phyloP scores from a whole-genome alignment of 1,284 basidiomycete species.

The Trametes hirsuta region DNA sequence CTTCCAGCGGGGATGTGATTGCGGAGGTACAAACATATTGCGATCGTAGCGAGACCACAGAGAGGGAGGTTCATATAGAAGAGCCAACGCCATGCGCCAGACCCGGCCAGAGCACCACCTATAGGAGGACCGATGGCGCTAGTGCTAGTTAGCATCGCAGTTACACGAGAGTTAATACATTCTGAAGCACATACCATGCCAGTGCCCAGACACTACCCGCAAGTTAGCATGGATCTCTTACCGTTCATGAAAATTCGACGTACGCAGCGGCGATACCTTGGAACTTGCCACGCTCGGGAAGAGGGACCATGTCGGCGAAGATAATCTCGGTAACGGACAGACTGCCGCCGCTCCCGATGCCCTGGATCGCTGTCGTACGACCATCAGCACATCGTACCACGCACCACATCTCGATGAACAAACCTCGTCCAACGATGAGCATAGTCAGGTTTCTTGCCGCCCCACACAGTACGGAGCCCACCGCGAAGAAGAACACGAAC shows the following conservation, averaged over 20 bases:
- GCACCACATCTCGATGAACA: neutral
- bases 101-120: slow-evolving; percentile 23
- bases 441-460: slow-evolving; percentile 41
- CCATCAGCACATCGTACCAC: neutral
- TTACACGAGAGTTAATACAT: neutral
- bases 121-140: slow-evolving; percentile 22
- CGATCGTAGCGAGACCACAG: slow-evolving; percentile 18
- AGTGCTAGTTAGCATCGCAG: neutral
- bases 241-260: neutral
- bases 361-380: slow-evolving; percentile 43
- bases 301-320: slow-evolving; percentile 42
- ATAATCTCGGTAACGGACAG: slow-evolving; percentile 45
- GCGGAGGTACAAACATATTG: slow-evolving; percentile 22
- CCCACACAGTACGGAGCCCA: slow-evolving; percentile 42
- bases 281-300: slow-evolving; percentile 22
- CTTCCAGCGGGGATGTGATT: slow-evolving; percentile 5
- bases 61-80: slow-evolving; percentile 27
- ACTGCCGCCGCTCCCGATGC: slow-evolving; percentile 52
- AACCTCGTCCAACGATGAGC: slow-evolving; percentile 34
- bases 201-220: slow-evolving; percentile 21
- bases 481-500: slow-evolving; percentile 38
- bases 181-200: slow-evolving; percentile 20
- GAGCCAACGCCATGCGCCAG: slow-evolving; percentile 26
- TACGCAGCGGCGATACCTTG: slow-evolving; percentile 22
- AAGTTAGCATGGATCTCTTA: neutral